phyloP scores from a whole-genome alignment of 2,329 filamentous ascomycete genomes.

The Triangularia setosa region DNA sequence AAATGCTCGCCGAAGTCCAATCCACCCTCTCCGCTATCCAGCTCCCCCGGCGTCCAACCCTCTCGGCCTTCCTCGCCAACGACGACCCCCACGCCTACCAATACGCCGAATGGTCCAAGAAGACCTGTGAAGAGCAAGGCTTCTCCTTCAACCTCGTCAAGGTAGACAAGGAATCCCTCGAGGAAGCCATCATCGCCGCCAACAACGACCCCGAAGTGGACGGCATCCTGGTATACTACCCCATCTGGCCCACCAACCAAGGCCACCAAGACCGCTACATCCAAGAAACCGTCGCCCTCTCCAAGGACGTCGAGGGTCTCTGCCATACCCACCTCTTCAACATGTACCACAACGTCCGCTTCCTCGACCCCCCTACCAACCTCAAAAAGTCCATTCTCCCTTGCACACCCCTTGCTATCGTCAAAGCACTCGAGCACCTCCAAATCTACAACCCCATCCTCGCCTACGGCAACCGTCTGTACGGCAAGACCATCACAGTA shows the following conservation, averaged over 20 bases:
- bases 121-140: conserved; percentile 92
- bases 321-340: conserved; percentile 95
- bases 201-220: conserved; percentile 76
- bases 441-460: conserved; percentile 96
- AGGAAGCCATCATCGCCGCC: conserved; percentile 81
- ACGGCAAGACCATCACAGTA: conserved; percentile 90
- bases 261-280: conserved; percentile 86
- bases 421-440: conserved; percentile 95
- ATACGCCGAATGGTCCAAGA: conserved; percentile 96
- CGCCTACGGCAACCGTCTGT: conserved; percentile 86
- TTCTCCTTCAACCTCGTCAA: conserved; percentile 84
- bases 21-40: conserved; percentile 69
- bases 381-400: conserved; percentile 87
- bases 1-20: conserved; percentile 72
- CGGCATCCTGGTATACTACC: conserved; percentile 97
- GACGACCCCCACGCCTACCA: conserved; percentile 84
- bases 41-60: conserved; percentile 58
- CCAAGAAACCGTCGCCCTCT: conserved; percentile 84
- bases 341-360: conserved; percentile 99
- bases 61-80: conserved; percentile 91
- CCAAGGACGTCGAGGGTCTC: conserved; percentile 94
- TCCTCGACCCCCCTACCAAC: conserved; percentile 74
- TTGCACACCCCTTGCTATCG: conserved; percentile 90
- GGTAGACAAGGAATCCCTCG: conserved; percentile 81
- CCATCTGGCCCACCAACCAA: conserved; percentile 78